Evolutionary conservation across 2,329 filamentous ascomycete genomes (phyloP).

Genomic region (Tolypocladium inflatum): DNA sequence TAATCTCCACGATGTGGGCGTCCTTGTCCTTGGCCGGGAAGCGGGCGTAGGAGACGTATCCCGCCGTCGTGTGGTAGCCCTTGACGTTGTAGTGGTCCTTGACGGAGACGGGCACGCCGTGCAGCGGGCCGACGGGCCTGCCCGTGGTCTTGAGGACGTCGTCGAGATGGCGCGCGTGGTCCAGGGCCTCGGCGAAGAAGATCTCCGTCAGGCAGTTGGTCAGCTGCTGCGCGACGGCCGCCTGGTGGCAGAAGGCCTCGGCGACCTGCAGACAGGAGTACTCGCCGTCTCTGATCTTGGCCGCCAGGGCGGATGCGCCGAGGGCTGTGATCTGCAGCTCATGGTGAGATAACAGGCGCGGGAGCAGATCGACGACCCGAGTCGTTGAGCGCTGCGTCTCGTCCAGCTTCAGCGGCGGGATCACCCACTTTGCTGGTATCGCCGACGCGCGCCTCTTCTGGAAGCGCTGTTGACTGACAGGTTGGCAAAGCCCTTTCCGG

Average conservation of each 20-base stretch:
- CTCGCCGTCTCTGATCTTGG: constrained; percentile 6
- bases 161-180: constrained; percentile 34
- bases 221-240: constrained; percentile 17
- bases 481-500: too few species aligned
- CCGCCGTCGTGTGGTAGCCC: constrained; percentile 2
- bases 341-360: constrained; percentile 6
- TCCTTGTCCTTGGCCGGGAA: constrained; percentile 2
- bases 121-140: constrained; percentile 33
- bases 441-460: constrained; percentile 2
- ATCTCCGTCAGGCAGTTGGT: constrained; percentile 36
- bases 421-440: constrained; percentile 6
- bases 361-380: constrained; percentile 3
- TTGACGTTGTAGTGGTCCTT: constrained; percentile 13
- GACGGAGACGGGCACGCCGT: constrained; percentile 45
- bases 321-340: constrained; percentile 13
- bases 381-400: constrained; percentile 6
- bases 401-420: constrained; percentile 4
- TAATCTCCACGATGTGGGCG: neutral
- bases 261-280: constrained; percentile 14
- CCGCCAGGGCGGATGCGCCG: constrained; percentile 7
- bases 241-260: constrained; percentile 16
- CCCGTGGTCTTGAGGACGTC: constrained; percentile 7
- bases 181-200: constrained; percentile 37
- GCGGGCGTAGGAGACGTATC: constrained; percentile 24
- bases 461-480: constrained; percentile 1